Evolutionary conservation across 495 filamentous ascomycete genomes (phyloP), one percentile per base, ranked within the genome.

Genomic region (Parmelia sp.): DNA sequence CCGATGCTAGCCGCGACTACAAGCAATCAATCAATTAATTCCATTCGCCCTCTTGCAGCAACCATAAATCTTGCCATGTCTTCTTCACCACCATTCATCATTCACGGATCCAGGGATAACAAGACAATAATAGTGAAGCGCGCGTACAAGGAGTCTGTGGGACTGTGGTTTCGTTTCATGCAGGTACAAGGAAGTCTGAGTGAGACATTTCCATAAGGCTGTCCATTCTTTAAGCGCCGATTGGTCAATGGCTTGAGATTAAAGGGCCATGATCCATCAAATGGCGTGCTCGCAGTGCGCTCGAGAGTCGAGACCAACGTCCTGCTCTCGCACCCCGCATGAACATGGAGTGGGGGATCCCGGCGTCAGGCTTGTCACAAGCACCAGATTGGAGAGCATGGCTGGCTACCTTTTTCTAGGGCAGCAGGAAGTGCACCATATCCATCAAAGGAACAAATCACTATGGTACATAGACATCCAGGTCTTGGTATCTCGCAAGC

Each of bases 221-320:
- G 42, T 29, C 37, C 40, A n/a, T 14, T 35, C 36, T 21, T 14
- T 10, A 56, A 44, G 51, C 61, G 27, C 21, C 51, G 60, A 66
- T 66, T 66, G 65, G 65, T 58, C 65, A 63, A 66, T 66, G 47
- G 61, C 49, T 53, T 29, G 49, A 31, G 27, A 31, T 51, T 27
- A 51, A n/a, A 51, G 47, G 47, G 47, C 47, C 3, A 29, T 29
- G 12, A 40, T n/a, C n/a, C n/a, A n/a, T n/a, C 17, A 53, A 1
- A 53, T 17, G 27, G 49, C 25, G 1, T 25, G 6, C 25, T 49
- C 45, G 10, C 9, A 1, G 3, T 27, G n/a, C 12, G n/a, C 44
- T 6, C 39, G 15, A 40, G 5, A 12, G 19, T 44, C 40, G 21
- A 3, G 1, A 12, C 42, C 14, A 8, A n/a, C 4, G 4, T 21